Evolutionary conservation across 192 early-diverging fungal genomes (phyloP).

Genomic region (Umbelopsis vinacea): DNA sequence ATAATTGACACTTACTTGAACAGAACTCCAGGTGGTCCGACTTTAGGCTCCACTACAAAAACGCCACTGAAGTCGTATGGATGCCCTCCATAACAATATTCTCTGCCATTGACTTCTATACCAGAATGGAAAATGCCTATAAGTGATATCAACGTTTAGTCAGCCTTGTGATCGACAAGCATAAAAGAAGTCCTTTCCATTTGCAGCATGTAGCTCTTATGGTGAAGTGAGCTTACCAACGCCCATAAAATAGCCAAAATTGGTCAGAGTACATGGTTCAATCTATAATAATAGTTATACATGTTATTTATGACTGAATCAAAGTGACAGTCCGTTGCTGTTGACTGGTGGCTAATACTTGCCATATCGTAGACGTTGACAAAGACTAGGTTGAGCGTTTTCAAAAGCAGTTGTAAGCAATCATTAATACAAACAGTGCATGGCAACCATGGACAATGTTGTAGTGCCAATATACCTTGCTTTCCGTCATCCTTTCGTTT

Average conservation of each 20-base stretch:
- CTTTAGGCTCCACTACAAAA: constrained; percentile 39
- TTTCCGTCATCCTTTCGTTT: background rate
- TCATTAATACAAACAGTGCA: too few relatives aligned
- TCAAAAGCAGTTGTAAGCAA: background rate
- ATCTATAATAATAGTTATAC: constrained; percentile 7
- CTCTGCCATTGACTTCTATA: constrained; percentile 35
- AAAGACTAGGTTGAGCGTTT: constrained; percentile 22
- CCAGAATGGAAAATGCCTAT: constrained; percentile 46
- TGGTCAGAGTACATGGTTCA: constrained; percentile 30
- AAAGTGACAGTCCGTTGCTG: too few relatives aligned
- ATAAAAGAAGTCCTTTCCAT: background rate
- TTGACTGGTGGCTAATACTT: background rate
- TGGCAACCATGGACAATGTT: too few relatives aligned
- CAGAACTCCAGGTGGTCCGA: constrained; percentile 34
- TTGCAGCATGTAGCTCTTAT: too few relatives aligned
- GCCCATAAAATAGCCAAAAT: constrained; percentile 32
- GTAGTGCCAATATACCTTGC: constrained; percentile 11
- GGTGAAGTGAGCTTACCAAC: constrained; percentile 18
- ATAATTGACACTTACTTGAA: constrained; percentile 25
- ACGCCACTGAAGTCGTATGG: constrained; percentile 41
- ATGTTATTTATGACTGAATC: background rate
- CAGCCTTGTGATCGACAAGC: too few relatives aligned
- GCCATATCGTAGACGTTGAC: constrained; percentile 43
- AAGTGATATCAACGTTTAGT: background rate
- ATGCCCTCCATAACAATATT: constrained; percentile 49